Evolutionary conservation across 2,329 filamentous ascomycete species (phyloP).

Genomic region (Coniochaeta sp.): DNA sequence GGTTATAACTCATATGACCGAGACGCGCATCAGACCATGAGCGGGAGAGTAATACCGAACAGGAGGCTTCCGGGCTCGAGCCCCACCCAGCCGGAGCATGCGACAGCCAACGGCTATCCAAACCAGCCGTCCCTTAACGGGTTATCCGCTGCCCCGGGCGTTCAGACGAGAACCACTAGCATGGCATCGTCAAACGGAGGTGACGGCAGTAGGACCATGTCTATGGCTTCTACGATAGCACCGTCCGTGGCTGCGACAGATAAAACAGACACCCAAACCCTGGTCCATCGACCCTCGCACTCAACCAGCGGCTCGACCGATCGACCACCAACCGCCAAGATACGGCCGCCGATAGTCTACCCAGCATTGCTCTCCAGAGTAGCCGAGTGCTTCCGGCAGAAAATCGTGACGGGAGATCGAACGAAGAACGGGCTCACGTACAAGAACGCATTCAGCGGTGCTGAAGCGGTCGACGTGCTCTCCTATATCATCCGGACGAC

Average conservation of each 20-base stretch:
- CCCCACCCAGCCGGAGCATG: conserved; percentile 10
- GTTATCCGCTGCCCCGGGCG: conserved; percentile 40
- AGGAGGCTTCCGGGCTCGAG: conserved; percentile 40
- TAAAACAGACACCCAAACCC: conserved; percentile 33
- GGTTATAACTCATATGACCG: conserved; percentile 64
- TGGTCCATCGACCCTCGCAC: conserved; percentile 49
- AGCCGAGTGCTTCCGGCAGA: conserved; percentile 83
- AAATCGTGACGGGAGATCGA: conserved; percentile 77
- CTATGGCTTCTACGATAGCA: conserved; percentile 80
- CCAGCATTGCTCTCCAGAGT: conserved; percentile 91
- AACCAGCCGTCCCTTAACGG: conserved; percentile 23
- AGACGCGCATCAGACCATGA: conserved; percentile 85
- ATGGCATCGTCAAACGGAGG: conserved; percentile 48
- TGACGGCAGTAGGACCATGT: conserved; percentile 65
- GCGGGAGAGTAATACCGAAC: conserved; percentile 82
- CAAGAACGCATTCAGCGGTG: conserved; percentile 93
- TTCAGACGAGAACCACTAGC: conserved; percentile 52
- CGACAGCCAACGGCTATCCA: conserved; percentile 19
- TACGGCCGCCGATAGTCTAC: conserved; percentile 78
- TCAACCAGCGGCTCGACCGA: conserved; percentile 37
- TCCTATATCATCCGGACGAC: conserved; percentile 96
- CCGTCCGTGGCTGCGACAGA: conserved; percentile 56
- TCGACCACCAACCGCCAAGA: conserved; percentile 53
- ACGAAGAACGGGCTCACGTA: conserved; percentile 97
- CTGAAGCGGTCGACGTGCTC: conserved; percentile 91